Percentiles rank a stretch among this genome's conserved stretches.
phyloP scores from a whole-genome alignment of 805 yeast genomes.

The Pichia membranifaciens region DNA sequence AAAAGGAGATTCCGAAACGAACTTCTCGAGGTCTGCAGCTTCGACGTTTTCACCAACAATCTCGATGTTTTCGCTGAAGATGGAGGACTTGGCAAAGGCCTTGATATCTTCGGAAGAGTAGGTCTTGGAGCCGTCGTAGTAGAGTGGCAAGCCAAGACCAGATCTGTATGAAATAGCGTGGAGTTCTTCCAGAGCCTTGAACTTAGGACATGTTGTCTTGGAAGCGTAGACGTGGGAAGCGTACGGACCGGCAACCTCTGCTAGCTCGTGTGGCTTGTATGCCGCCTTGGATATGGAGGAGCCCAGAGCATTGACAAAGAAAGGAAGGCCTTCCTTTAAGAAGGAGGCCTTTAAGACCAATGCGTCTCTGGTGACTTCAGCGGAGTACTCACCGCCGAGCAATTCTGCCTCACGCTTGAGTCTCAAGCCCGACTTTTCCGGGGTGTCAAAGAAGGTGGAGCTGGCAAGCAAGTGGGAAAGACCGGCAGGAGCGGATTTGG shows the following conservation, averaged over 20 bases:
- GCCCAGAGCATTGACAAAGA: conserved; percentile 80
- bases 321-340: conserved; percentile 84
- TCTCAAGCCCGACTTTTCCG: conserved; percentile 81
- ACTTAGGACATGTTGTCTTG: conserved; percentile 46
- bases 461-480: conserved; percentile 78
- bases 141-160: conserved; percentile 82
- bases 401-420: conserved; percentile 91
- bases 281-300: conserved; percentile 63
- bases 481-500: conserved; percentile 72
- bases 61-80: conserved; percentile 64
- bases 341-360: conserved; percentile 76
- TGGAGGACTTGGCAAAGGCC: conserved; percentile 59
- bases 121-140: conserved; percentile 58
- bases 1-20: conserved; percentile 63
- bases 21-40: conserved; percentile 60
- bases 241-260: conserved; percentile 76
- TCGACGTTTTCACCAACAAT: conserved; percentile 70
- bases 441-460: conserved; percentile 79
- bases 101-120: conserved; percentile 60
- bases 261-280: conserved; percentile 77
- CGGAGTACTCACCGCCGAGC: conserved; percentile 74
- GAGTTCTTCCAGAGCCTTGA: conserved; percentile 68
- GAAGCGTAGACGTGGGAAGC: conserved; percentile 58
- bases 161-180: conserved; percentile 77
- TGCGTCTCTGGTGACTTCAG: conserved; percentile 76